These are phyloP conservation scores for Talaromyces sp. DNA, from an alignment of 2,329 filamentous ascomycete genomes.

Conservation along the genomic window DNA sequence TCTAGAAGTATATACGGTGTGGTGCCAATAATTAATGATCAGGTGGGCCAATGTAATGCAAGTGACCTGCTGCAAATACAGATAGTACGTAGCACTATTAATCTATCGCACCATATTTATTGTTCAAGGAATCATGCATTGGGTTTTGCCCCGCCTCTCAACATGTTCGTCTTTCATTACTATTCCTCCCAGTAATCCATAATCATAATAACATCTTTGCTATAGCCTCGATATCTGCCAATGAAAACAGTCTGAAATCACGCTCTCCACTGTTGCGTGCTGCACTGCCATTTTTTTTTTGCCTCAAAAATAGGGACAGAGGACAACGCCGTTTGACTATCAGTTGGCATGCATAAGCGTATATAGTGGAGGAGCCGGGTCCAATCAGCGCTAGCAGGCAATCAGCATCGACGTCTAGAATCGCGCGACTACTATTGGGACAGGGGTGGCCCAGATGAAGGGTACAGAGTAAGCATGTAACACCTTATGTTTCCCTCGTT, in stretches of 20 bases:
- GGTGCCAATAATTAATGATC: not conserved
- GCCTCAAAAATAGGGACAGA: conserved; percentile 11
- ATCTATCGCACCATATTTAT: no score
- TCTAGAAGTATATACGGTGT: not conserved
- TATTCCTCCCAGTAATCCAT: not conserved
- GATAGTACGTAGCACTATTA: no score
- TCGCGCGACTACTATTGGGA: not conserved
- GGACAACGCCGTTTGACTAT: conserved; percentile 10
- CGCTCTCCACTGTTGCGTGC: not conserved
- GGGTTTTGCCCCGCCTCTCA: not conserved
- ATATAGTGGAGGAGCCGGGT: not conserved
- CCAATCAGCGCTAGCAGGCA: conserved; percentile 1
- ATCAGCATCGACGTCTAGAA: not conserved
- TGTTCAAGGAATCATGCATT: not conserved
- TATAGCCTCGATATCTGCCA: not conserved
- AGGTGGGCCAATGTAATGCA: not conserved
- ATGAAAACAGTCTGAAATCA: not conserved
- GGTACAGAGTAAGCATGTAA: not conserved
- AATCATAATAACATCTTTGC: no score
- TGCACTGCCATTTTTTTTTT: not conserved
- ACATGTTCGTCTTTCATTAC: not conserved
- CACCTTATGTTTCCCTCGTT: not conserved
- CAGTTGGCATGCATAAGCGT: conserved; percentile 13
- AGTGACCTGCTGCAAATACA: not conserved
- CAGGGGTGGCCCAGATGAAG: not conserved